Conservation (phyloP, 2,329 filamentous ascomycete species). For the Fusarium nanum region DNA sequence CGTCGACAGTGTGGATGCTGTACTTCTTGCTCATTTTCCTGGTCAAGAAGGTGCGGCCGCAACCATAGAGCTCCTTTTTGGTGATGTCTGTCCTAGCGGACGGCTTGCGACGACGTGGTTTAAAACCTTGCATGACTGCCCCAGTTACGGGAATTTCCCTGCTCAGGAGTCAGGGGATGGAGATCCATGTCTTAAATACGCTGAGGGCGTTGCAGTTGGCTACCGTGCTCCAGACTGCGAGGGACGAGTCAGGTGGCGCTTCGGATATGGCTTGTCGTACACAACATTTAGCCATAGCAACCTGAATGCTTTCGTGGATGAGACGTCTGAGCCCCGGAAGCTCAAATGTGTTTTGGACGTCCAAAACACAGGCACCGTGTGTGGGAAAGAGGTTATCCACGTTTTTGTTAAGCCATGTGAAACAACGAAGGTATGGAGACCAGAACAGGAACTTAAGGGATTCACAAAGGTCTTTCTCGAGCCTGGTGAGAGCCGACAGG, state of each 20-base stretch:
- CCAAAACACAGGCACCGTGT: constrained; percentile 1
- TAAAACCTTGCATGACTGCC: constrained; percentile 26
- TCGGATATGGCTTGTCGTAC: constrained; percentile 31
- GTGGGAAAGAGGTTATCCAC: constrained; percentile 29
- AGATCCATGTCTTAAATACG: constrained; percentile 9
- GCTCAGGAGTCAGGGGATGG: neutral
- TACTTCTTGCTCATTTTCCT: constrained; percentile 28
- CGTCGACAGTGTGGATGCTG: constrained; percentile 21
- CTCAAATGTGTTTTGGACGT: constrained; percentile 1
- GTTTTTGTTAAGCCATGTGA: neutral
- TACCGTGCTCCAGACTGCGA: constrained; percentile 12
- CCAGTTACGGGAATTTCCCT: constrained; percentile 25
- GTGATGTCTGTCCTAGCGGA: constrained; percentile 21
- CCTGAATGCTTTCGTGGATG: constrained; percentile 9
- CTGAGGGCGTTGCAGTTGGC: constrained; percentile 24
- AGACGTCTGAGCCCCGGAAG: neutral
- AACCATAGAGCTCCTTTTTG: constrained; percentile 11
- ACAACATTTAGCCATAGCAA: constrained; percentile 11
- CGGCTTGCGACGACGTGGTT: constrained; percentile 31
- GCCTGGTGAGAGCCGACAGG: neutral
- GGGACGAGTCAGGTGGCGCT: constrained; percentile 2
- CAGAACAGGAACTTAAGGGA: constrained; percentile 21
- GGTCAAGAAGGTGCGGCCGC: constrained; percentile 31
- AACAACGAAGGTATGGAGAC: constrained; percentile 18
- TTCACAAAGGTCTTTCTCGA: constrained; percentile 18